phyloP scores from a whole-genome alignment of 23 red algal species.

The Cyanidioschyzon merolae region DNA sequence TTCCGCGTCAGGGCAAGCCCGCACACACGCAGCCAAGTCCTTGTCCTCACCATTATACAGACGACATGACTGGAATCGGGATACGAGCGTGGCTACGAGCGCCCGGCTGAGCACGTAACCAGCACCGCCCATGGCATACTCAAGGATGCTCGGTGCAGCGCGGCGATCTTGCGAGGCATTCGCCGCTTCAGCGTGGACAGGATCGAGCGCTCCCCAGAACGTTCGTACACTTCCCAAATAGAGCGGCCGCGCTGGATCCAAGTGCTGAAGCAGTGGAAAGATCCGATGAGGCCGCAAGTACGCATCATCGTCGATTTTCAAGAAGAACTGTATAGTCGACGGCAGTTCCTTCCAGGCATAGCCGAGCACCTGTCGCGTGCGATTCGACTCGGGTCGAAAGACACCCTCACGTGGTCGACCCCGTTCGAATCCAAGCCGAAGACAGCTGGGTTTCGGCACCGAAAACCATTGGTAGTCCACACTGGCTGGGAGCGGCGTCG shows the following conservation, averaged over 20 bases:
- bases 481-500: neutral
- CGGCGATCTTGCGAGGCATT: neutral
- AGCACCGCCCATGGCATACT: slow-evolving; percentile 31
- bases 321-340: neutral
- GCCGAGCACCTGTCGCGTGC: neutral
- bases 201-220: neutral
- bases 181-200: neutral
- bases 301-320: slow-evolving; percentile 13
- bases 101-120: slow-evolving; percentile 25
- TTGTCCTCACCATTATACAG: slow-evolving; percentile 35
- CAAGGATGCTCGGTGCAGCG: neutral
- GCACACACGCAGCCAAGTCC: slow-evolving; percentile 12
- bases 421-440: neutral
- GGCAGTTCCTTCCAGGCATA: neutral
- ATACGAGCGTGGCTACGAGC: neutral
- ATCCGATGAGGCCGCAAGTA: neutral
- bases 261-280: neutral
- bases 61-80: neutral
- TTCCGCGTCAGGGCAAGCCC: neutral
- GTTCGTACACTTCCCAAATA: slow-evolving; percentile 1
- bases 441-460: neutral
- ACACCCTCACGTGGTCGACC: neutral
- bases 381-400: slow-evolving; percentile 11
- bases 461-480: neutral
- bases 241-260: neutral